A percentile compares a stretch with the other conserved stretches of the same genome.
These are phyloP conservation scores for Cyclostephanos tholiformis DNA, from an alignment of 108 stramenopile genomes.

Conservation along the genomic window DNA sequence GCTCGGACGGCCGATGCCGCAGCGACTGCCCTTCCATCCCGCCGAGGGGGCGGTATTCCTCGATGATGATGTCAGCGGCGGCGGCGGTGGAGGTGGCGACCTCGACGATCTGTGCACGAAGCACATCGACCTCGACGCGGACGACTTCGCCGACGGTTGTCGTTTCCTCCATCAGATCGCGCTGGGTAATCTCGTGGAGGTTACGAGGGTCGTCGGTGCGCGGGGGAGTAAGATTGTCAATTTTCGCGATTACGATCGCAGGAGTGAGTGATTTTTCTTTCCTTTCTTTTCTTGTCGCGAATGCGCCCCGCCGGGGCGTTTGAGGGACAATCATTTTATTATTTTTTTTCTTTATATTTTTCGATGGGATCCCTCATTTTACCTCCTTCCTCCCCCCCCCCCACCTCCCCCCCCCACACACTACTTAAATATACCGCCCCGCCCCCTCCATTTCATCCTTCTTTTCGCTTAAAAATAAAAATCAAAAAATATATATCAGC, in stretches of 20 bases:
- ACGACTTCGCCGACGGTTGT: conserved; percentile 68
- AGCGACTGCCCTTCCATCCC: background rate
- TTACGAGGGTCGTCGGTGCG: conserved; percentile 6
- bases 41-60: background rate
- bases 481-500: background rate
- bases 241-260: conserved; percentile 64
- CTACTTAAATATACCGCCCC: no score
- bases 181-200: conserved; percentile 46
- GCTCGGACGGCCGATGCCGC: background rate
- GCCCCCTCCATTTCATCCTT: background rate
- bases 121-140: conserved; percentile 62
- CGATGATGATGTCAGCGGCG: background rate
- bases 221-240: conserved; percentile 35
- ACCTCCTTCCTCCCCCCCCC: background rate
- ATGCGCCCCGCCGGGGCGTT: no score
- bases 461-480: background rate
- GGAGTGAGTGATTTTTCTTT: conserved; percentile 25
- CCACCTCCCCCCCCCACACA: no score
- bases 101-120: conserved; percentile 64
- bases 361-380: no score
- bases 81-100: conserved; percentile 2
- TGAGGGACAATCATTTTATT: background rate
- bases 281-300: background rate
- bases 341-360: background rate
- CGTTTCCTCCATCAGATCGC: conserved; percentile 67